Evolutionary conservation across 2,329 filamentous ascomycete genomes (phyloP), one percentile per base, ranked within the genome.

Genomic region (Fusarium sp.): DNA sequence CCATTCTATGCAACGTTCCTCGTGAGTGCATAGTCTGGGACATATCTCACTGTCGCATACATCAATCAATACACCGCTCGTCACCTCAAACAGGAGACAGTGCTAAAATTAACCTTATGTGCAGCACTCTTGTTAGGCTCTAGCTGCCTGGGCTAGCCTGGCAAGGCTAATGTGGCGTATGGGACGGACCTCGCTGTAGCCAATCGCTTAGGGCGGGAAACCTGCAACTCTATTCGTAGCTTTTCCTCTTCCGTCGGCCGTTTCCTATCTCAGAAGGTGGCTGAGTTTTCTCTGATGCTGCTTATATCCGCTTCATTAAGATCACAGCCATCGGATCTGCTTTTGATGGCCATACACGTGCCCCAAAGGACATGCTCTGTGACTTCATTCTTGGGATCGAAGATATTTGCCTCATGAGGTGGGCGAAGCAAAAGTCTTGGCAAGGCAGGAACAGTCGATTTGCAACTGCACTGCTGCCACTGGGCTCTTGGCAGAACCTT

Each of bases 61-160:
- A 38, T 38, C 22, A 18, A 26, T 24, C 11, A 12, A 39, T 47
- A 34, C 41, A 47, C 17, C 34, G 52, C 41, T 48, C 28, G 26
- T 48, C 41, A 15, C 42, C 32, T 48, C 20, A 32, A 28, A 51
- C 58, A 55, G 47, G 47, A 30, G 47, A 55, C 22, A n/a, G 39
- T n/a, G 47, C 62, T 67, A 68, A 55, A 55, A 67, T 67, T 61
- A 68, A 66, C 44, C 15, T 42, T 67, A 30, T 26, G 32, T 34
- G 42, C n/a, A 36, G 34, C 39, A 57, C 63, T 34, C n/a, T 34
- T n/a, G 17, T 42, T 36, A 44, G 18, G 45, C 56, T 36, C 14
- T 50, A 50, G 36, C 62, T 45, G 45, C 41, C 52, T 36, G 24
- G 32, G 17, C 17, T 51, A 51, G 52, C 45, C 45, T 36, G 20